Percentiles rank a stretch among this genome's conserved stretches.
Evolutionary conservation across 371 early-diverging fungal species (phyloP).

Genomic region (Mycotypha africana): DNA sequence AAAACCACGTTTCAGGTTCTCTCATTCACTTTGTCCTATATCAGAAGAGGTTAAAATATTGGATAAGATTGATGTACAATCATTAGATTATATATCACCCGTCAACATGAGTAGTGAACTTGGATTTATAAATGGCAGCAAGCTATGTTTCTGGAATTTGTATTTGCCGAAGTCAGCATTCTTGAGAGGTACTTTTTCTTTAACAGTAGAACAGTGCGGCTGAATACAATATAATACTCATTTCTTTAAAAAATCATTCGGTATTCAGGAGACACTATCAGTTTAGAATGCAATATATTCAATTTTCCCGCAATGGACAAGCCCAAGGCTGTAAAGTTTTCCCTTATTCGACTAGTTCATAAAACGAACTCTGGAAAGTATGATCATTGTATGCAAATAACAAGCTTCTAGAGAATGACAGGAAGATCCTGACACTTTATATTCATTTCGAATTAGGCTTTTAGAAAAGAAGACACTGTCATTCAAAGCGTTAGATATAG

Average conservation of each 20-base stretch:
- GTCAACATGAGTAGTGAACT: slow-evolving; percentile 1
- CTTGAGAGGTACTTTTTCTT: slow-evolving; percentile 8
- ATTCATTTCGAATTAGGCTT: too few relatives aligned
- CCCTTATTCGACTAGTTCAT: slow-evolving; percentile 4
- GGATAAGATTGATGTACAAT: slow-evolving; percentile 8
- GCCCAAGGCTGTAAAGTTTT: slow-evolving; percentile 3
- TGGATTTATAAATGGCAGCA: slow-evolving; percentile 8
- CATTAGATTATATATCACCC: not conserved
- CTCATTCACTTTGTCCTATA: slow-evolving; percentile 1
- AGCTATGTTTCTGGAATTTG: slow-evolving; percentile 8
- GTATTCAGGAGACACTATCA: slow-evolving; percentile 8
- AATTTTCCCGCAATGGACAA: slow-evolving; percentile 15
- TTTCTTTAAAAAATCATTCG: too few relatives aligned
- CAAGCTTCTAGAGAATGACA: not conserved
- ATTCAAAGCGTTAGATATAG: slow-evolving; percentile 1
- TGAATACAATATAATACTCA: too few relatives aligned
- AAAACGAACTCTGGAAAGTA: slow-evolving; percentile 14
- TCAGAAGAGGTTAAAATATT: not conserved
- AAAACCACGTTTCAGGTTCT: slow-evolving; percentile 10
- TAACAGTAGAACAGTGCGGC: too few relatives aligned
- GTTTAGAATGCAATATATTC: slow-evolving; percentile 3
- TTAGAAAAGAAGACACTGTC: slow-evolving; percentile 7
- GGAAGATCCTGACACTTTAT: too few relatives aligned
- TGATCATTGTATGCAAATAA: not conserved
- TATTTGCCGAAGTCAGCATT: slow-evolving; percentile 6